Base-by-base conservation (phyloP, 2,329 filamentous ascomycete species). In the Verticillium tricorpus region DNA sequence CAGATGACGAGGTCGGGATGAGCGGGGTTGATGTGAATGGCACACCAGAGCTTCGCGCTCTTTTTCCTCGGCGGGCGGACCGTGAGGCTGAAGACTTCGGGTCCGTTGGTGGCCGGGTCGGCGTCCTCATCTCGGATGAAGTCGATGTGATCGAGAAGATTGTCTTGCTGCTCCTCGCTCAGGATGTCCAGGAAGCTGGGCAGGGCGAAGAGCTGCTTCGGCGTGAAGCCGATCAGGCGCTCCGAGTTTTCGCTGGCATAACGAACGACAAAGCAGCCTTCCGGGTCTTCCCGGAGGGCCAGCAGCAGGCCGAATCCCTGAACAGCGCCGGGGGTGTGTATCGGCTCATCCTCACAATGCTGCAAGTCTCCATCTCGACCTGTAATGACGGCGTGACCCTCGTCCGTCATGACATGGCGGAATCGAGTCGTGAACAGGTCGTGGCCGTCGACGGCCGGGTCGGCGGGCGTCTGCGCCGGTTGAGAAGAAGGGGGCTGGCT, bases 301-400 rank as follows among this genome's bases (percentile, higher is more conserved):
- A 97, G 69, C 28, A 97, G 78, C 4, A 91, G 80, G 1, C 93
- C 93, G 67, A 96, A 97, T 1, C 85, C 82, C 72, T 97, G 93
- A 0, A 93, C 77, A 1, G 91, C 90, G 37, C 92, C 92, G 1
- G 93, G 93, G 1, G 92, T 89, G 66, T 94, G 92, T 31, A 97
- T 96, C 0, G 93, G 92, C 69, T 97, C 93, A 69, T 97, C 93
- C 73, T 97, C 93, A 70, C 93, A 97, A 59, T 87, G 84, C 71
- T 96, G 90, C 55, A 95, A 77, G 1, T 82, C 85, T 2, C 87
- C 89, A 60, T 92, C 87, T 61, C 89, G 83, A 6, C 92, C 92
- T 1, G 91, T 95, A 60, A 96, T 91, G 34, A 96, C 85, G 31
- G 89, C 87, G 75, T 97, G 92, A 0, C 92, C 92, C 17, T 87